Conservation (phyloP, 495 filamentous ascomycete genomes). For the Haplographium delicatum region DNA sequence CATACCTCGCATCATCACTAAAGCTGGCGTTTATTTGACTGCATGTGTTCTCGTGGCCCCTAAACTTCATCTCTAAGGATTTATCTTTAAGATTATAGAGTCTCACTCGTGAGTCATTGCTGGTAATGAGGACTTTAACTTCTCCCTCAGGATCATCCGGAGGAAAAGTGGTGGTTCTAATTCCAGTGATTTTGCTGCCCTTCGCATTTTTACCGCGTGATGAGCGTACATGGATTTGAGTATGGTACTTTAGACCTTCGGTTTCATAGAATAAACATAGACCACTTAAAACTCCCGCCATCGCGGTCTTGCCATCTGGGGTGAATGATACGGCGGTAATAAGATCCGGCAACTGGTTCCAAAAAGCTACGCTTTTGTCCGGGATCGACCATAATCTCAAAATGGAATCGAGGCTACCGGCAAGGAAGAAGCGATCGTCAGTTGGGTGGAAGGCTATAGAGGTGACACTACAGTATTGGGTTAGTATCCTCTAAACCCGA, state of each 20-base stretch:
- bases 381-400: constrained; percentile 95
- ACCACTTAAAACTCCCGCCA: constrained; percentile 84
- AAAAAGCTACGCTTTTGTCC: constrained; percentile 89
- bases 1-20: constrained; percentile 78
- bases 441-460: constrained; percentile 90
- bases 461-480: constrained; percentile 50
- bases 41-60: constrained; percentile 86
- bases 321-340: constrained; percentile 93
- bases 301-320: constrained; percentile 83
- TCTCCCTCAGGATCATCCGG: constrained; percentile 60
- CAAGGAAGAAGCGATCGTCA: constrained; percentile 95
- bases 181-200: constrained; percentile 95
- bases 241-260: constrained; percentile 77
- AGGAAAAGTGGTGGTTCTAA: constrained; percentile 68
- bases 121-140: constrained; percentile 83
- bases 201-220: constrained; percentile 89
- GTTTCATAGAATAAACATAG: constrained; percentile 92
- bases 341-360: constrained; percentile 70
- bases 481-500: neutral
- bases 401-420: constrained; percentile 89
- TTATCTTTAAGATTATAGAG: constrained; percentile 85
- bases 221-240: constrained; percentile 84
- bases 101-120: constrained; percentile 92
- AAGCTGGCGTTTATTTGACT: constrained; percentile 89
- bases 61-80: constrained; percentile 80